These are phyloP conservation scores for Stemphylium vesicarium DNA, from an alignment of 2,329 filamentous ascomycete species.

Conservation along the genomic window DNA sequence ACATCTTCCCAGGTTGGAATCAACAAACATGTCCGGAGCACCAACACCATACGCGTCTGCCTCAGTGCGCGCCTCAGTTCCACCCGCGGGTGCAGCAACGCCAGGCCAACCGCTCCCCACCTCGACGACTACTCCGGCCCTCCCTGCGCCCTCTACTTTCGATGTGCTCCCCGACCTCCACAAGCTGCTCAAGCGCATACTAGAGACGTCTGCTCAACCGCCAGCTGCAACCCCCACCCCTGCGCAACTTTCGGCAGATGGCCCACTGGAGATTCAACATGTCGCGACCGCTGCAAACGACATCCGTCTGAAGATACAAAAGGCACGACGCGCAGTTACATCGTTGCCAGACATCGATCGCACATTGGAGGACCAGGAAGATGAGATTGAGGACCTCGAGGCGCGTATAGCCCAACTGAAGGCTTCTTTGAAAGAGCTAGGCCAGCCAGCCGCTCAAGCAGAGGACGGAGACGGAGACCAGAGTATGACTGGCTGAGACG, in stretches of 20 bases:
- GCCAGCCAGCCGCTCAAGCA: constrained; percentile 25
- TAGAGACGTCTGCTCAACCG: constrained; percentile 54
- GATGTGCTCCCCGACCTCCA: constrained; percentile 85
- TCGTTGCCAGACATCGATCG: constrained; percentile 73
- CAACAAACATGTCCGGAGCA: constrained; percentile 40
- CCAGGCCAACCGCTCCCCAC: constrained; percentile 33
- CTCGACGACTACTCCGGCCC: constrained; percentile 57
- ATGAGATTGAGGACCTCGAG: constrained; percentile 72
- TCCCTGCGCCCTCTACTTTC: constrained; percentile 80
- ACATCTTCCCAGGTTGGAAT: constrained; percentile 1
- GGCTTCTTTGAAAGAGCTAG: constrained; percentile 41
- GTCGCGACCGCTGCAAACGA: constrained; percentile 78
- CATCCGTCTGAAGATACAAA: constrained; percentile 83
- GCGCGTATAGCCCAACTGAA: constrained; percentile 68
- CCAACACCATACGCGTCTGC: constrained; percentile 42
- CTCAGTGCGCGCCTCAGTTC: constrained; percentile 40
- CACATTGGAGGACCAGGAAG: constrained; percentile 70
- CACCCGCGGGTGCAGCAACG: constrained; percentile 41
- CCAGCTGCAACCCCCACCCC: constrained; percentile 35
- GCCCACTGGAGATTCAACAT: constrained; percentile 71
- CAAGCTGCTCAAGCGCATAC: constrained; percentile 76
- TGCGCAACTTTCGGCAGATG: constrained; percentile 34
- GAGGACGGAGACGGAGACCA: constrained; percentile 35
- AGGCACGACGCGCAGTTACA: constrained; percentile 71
- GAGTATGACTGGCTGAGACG: constrained; percentile 48